Conservation (phyloP, 352 stramenopile species). For the Peronospora destructor region DNA sequence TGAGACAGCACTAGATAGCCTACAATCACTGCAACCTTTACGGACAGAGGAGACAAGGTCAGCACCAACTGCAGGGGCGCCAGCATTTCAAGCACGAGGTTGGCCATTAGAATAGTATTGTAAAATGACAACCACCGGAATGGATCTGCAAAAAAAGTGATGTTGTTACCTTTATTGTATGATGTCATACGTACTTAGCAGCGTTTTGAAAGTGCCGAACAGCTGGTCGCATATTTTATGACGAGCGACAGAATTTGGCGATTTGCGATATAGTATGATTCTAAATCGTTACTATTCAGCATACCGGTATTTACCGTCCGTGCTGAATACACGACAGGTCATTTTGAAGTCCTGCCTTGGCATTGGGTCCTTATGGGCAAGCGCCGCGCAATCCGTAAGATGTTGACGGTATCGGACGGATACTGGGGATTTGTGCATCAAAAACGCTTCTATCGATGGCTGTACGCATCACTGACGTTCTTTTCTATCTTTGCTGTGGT, state of each 20-base stretch:
- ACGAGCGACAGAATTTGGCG: too few species aligned
- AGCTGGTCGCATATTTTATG: too few species aligned
- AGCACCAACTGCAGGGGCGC: conserved; percentile 30
- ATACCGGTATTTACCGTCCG: too few species aligned
- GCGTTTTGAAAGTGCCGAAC: not conserved
- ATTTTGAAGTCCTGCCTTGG: not conserved
- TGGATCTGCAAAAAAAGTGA: not conserved
- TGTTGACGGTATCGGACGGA: conserved; percentile 65
- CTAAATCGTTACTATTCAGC: too few species aligned
- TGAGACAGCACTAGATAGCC: conserved; percentile 47
- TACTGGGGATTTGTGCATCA: conserved; percentile 77
- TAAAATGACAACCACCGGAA: conserved; percentile 17
- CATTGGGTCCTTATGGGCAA: conserved; percentile 45
- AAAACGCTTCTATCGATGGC: conserved; percentile 64
- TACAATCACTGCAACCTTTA: conserved; percentile 41
- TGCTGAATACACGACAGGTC: conserved; percentile 6
- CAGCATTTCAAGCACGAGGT: conserved; percentile 24
- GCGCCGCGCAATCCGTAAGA: conserved; percentile 50
- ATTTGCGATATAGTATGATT: too few species aligned
- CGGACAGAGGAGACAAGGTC: conserved; percentile 24
- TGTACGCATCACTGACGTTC: conserved; percentile 66
- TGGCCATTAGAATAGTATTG: conserved; percentile 9
- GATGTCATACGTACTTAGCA: conserved; percentile 16
- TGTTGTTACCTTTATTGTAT: conserved; percentile 2
- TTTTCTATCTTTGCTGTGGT: conserved; percentile 76